Conservation (phyloP, 345 rosid species). For the Rhodamnia argentea region DNA sequence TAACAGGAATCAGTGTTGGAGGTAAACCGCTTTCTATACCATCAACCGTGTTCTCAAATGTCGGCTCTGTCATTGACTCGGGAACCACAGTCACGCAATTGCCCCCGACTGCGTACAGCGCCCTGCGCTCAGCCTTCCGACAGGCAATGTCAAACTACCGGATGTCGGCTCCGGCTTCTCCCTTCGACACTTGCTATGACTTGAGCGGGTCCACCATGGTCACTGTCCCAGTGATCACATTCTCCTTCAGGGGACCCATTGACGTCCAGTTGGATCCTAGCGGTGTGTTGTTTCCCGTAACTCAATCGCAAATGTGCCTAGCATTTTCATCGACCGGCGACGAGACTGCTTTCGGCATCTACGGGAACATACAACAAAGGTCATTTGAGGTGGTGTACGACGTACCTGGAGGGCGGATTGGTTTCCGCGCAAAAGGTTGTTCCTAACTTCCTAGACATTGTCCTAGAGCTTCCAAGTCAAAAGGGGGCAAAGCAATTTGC, state of each 20-base stretch:
- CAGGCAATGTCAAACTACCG: background rate
- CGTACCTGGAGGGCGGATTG: background rate
- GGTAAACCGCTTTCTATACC: constrained; percentile 1
- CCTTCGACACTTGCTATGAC: background rate
- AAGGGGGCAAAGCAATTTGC: background rate
- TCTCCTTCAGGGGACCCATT: background rate
- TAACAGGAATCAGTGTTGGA: background rate
- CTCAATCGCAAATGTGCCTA: background rate
- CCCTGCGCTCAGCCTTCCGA: background rate
- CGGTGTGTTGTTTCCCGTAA: background rate
- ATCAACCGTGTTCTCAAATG: background rate
- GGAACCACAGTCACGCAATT: background rate
- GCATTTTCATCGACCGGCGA: background rate
- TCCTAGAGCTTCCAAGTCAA: background rate
- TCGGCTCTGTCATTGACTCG: background rate
- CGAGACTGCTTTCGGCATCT: background rate
- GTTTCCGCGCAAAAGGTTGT: background rate
- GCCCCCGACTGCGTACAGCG: background rate
- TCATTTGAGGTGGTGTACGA: background rate
- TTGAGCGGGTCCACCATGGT: background rate
- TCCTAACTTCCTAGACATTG: background rate
- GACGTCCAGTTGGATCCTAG: background rate
- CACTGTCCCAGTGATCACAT: background rate
- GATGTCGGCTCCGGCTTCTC: background rate
- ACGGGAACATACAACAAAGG: background rate